phyloP scores from a whole-genome alignment of 371 early-diverging fungal genomes.

The Mucor velutinosus region DNA sequence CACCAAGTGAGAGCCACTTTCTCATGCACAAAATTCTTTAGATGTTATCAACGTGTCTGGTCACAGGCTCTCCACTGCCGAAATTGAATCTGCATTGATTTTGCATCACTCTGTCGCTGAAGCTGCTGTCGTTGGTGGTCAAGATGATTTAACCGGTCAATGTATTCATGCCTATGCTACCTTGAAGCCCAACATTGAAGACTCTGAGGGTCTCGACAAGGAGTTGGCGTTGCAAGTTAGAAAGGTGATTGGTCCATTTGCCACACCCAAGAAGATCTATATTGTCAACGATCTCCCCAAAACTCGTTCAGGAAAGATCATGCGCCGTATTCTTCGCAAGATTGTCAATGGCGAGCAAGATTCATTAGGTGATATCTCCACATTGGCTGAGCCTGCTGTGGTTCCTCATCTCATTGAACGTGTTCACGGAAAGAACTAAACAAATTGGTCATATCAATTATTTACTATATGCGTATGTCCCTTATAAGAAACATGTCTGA shows the following conservation, averaged over 20 bases:
- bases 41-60: conserved; percentile 98
- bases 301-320: conserved; percentile 98
- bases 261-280: conserved; percentile 86
- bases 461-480: too few relatives aligned
- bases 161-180: conserved; percentile 75
- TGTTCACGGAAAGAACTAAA: conserved; percentile 22
- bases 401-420: conserved; percentile 29
- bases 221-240: conserved; percentile 81
- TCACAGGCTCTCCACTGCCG: conserved; percentile 95
- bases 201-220: conserved; percentile 55
- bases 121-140: conserved; percentile 92
- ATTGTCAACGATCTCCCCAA: conserved; percentile 93
- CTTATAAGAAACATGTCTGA: too few relatives aligned
- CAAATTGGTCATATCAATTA: too few relatives aligned
- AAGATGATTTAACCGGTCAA: conserved; percentile 94
- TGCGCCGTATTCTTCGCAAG: conserved; percentile 94
- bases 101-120: conserved; percentile 86
- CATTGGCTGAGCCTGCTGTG: conserved; percentile 82
- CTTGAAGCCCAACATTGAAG: conserved; percentile 60
- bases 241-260: conserved; percentile 94
- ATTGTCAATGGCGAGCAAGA: conserved; percentile 85
- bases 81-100: conserved; percentile 92
- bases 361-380: conserved; percentile 86
- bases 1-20: background rate
- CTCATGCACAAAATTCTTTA: conserved; percentile 7